Evolutionary conservation across 2,329 filamentous ascomycete genomes (phyloP), one percentile per base, ranked within the genome.

Genomic region (Fusarium keratoplasticum): DNA sequence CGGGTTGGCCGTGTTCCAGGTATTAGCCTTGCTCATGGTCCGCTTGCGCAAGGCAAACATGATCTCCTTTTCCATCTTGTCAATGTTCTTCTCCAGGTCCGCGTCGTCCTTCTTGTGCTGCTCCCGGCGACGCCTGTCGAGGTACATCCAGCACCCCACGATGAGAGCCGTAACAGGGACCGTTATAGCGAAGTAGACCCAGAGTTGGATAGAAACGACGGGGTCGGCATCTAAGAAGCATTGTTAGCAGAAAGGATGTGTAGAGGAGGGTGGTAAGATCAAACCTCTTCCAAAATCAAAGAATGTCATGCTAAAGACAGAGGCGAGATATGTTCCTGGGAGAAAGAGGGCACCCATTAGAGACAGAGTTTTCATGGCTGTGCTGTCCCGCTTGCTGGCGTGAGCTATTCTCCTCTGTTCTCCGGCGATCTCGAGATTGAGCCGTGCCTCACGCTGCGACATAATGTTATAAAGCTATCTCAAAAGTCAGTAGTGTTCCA

Each of bases 241-340:
- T 36, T 22, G 60, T 76, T 60, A 75, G 65, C 6, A 40, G 16
- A 22, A 44, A 16, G 6, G 13, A 44, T 44, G 40, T 44, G 40
- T 44, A 22, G 40, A 9, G 20, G 40, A 44, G 13, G 20, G 20
- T 22, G 40, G 20, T 9, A 44, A 14, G 20, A 55, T 71, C 81
- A 70, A 78, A 85, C 86, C 82, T 42, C 83, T 81, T 72, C 87
- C 86, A 74, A 91, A 92, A 81, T 92, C 87, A 83, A 92, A 92
- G 79, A 92, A 92, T 0, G 89, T 89, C 89, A 91, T 92, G 83
- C 87, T 88, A 75, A 92, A 92, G 27, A 92, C 84, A 1, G 90
- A 92, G 10, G 90, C 87, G 20, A 92, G 84, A 72, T 88, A 91
- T 1, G 89, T 91, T 2, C 89, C 90, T 0, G 90, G 90, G 7